A percentile compares a stretch with the other conserved stretches of the same genome.
Evolutionary conservation across 2,329 filamentous ascomycete genomes (phyloP).

Genomic region (Fusarium praegraminearum): DNA sequence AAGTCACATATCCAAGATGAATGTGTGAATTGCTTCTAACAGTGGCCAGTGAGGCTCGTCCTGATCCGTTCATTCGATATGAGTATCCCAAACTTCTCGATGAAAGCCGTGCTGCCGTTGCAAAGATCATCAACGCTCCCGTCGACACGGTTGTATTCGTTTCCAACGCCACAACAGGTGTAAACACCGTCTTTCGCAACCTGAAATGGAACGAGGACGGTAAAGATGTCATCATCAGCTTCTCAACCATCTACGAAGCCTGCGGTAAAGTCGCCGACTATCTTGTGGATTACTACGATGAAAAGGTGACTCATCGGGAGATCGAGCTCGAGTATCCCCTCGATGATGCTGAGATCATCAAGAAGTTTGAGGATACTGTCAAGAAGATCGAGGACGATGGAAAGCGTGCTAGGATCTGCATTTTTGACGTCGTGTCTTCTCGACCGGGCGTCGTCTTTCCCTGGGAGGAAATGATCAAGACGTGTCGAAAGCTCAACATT

Average conservation of each 20-base stretch:
- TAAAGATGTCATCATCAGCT: conserved; percentile 82
- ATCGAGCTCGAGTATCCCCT: conserved; percentile 77
- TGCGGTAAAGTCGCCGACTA: conserved; percentile 80
- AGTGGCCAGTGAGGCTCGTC: conserved; percentile 66
- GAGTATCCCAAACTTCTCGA: conserved; percentile 73
- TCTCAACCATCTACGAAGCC: conserved; percentile 81
- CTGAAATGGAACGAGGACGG: conserved; percentile 75
- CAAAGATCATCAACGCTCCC: conserved; percentile 74
- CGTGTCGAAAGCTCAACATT: conserved; percentile 75
- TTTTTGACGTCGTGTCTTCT: conserved; percentile 83
- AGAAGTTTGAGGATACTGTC: conserved; percentile 70
- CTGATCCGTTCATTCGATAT: conserved; percentile 83
- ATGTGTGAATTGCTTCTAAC: not conserved
- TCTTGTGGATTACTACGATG: conserved; percentile 73
- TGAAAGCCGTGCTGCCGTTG: conserved; percentile 74
- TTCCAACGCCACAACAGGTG: conserved; percentile 80
- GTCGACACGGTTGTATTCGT: conserved; percentile 79
- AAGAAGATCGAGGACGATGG: conserved; percentile 64
- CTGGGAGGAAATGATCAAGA: conserved; percentile 73
- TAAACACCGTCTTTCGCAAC: conserved; percentile 85
- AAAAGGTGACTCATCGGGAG: conserved; percentile 59
- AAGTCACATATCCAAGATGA: not conserved
- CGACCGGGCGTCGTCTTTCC: conserved; percentile 84
- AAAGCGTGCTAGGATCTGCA: conserved; percentile 72
- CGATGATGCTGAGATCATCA: conserved; percentile 74